Percentiles rank a stretch among this genome's conserved stretches.
Conservation (phyloP, 78 protist species). For the Dictyostelium firmibasis region DNA sequence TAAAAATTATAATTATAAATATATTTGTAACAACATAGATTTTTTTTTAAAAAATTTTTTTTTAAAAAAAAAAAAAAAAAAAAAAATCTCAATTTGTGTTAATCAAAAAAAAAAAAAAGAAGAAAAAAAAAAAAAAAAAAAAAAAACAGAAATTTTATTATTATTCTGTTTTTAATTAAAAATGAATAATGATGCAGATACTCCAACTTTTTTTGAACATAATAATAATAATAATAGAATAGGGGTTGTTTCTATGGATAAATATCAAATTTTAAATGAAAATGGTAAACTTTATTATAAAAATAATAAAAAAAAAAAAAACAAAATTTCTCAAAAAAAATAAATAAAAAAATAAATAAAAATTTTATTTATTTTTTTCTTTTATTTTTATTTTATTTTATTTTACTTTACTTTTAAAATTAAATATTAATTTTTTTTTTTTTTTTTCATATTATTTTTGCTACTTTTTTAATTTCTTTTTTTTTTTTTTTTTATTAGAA, state of each 20-base stretch:
- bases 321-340: too few species aligned
- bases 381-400: background rate
- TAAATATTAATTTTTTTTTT: background rate
- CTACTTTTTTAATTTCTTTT: background rate
- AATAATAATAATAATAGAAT: too few species aligned
- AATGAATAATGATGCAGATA: background rate
- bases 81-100: background rate
- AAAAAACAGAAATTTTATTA: too few species aligned
- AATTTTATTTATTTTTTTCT: background rate
- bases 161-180: background rate
- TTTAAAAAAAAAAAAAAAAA: too few species aligned
- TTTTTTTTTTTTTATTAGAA: background rate
- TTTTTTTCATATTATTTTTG: background rate
- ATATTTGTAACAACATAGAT: background rate
- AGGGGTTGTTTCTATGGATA: background rate
- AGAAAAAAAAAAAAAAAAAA: too few species aligned
- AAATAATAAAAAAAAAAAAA: background rate
- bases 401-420: background rate
- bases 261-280: background rate
- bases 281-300: background rate
- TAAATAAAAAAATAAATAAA: background rate
- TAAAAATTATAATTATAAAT: too few species aligned
- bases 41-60: too few species aligned
- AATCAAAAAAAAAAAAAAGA: background rate
- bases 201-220: background rate